Conservation (phyloP, 1,284 basidiomycete genomes). For the Ganoderma lingzhi region DNA sequence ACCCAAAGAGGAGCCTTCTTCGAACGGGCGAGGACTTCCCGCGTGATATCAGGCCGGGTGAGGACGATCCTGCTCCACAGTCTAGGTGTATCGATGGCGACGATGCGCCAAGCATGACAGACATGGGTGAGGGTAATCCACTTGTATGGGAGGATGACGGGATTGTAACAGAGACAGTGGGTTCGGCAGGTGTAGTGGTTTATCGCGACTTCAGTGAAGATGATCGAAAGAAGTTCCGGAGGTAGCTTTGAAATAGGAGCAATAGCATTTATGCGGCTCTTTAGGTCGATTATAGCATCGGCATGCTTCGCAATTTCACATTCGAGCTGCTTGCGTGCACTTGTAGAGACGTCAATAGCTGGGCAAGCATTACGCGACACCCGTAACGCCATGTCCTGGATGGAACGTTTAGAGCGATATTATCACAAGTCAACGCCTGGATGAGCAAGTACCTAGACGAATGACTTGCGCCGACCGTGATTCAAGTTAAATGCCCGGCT, state of each 20-base stretch:
- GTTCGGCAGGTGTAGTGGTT: conserved; percentile 9
- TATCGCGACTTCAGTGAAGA: conserved; percentile 19
- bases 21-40: conserved; percentile 20
- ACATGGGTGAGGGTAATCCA: conserved; percentile 29
- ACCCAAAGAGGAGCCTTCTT: conserved; percentile 26
- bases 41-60: conserved; percentile 5
- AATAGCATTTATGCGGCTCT: conserved; percentile 20
- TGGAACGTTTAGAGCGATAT: background rate
- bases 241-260: conserved; percentile 18
- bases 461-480: background rate
- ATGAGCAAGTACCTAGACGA: background rate
- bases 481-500: background rate
- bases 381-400: background rate
- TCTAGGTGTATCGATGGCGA: conserved; percentile 23
- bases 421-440: background rate
- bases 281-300: conserved; percentile 20
- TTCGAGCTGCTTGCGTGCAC: conserved; percentile 14
- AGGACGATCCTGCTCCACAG: conserved; percentile 24
- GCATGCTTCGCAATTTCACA: conserved; percentile 15
- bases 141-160: conserved; percentile 12
- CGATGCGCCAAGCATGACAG: conserved; percentile 23
- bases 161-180: background rate
- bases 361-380: background rate
- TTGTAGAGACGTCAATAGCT: background rate
- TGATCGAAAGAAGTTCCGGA: conserved; percentile 23